phyloP scores from a whole-genome alignment of 2,329 filamentous ascomycete genomes.

The Fusarium globosum region DNA sequence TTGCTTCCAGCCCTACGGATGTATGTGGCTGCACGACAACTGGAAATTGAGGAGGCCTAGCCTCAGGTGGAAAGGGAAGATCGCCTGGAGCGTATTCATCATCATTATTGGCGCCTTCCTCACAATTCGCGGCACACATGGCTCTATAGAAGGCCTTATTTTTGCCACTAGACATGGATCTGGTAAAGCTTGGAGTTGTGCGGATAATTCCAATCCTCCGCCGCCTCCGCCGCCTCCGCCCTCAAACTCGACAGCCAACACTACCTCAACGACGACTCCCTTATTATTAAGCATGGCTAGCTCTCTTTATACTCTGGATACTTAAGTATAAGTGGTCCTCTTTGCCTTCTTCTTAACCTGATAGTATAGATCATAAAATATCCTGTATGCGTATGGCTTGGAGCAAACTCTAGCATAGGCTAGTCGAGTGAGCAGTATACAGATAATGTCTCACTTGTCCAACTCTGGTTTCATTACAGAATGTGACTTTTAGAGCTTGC shows the following conservation, averaged over 20 bases:
- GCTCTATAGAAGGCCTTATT: constrained; percentile 18
- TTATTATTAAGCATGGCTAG: neutral
- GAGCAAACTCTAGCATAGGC: neutral
- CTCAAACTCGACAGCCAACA: neutral
- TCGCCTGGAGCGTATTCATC: constrained; percentile 21
- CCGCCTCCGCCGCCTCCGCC: neutral
- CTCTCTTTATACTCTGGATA: neutral
- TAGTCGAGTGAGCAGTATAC: neutral
- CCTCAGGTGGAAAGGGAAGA: constrained; percentile 8
- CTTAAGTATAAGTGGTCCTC: neutral
- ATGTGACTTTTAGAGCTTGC: neutral
- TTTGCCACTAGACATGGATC: neutral
- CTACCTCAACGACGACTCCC: neutral
- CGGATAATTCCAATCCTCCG: constrained; percentile 20
- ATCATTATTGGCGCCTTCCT: constrained; percentile 20
- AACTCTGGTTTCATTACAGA: neutral
- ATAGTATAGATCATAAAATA: neutral
- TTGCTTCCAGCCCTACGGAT: constrained; percentile 35
- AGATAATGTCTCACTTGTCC: neutral
- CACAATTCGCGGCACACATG: constrained; percentile 29
- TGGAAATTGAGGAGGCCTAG: neutral
- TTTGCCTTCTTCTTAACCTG: neutral
- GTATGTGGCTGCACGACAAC: constrained; percentile 37
- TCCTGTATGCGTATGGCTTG: neutral
- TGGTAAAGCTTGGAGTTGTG: constrained; percentile 15